Evolutionary conservation across 2,329 filamentous ascomycete genomes (phyloP).

Genomic region (Xylaria sp.): DNA sequence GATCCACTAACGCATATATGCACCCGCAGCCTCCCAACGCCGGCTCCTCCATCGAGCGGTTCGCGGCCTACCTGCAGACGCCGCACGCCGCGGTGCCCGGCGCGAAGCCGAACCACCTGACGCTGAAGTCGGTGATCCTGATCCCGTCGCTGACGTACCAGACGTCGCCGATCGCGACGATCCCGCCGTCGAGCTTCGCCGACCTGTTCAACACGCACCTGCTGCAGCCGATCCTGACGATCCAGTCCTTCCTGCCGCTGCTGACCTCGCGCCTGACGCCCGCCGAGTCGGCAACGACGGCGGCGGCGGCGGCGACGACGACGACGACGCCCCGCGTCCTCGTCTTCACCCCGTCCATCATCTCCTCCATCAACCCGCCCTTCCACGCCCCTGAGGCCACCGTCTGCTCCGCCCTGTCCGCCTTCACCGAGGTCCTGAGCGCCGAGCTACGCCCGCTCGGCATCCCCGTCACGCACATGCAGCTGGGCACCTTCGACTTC

Average conservation of each 20-base stretch:
- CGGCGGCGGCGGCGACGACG: conserved; percentile 45
- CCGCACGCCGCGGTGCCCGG: conserved; percentile 77
- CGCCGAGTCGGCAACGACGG: conserved; percentile 43
- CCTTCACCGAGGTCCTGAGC: conserved; percentile 79
- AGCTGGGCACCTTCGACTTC: conserved; percentile 89
- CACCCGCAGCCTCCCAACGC: conserved; percentile 64
- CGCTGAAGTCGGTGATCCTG: conserved; percentile 78
- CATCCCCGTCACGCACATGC: conserved; percentile 83
- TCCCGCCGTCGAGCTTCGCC: conserved; percentile 81
- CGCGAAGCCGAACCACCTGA: conserved; percentile 74
- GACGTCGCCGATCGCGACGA: conserved; percentile 80
- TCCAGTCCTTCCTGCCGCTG: conserved; percentile 86
- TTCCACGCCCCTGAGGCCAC: conserved; percentile 86
- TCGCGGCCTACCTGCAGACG: conserved; percentile 70
- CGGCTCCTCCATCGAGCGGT: conserved; percentile 70
- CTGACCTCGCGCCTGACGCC: conserved; percentile 62
- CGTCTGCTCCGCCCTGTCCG: conserved; percentile 82
- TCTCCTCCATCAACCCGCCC: conserved; percentile 76
- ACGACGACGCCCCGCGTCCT: conserved; percentile 67
- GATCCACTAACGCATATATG: conserved; percentile 20
- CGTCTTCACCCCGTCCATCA: conserved; percentile 78
- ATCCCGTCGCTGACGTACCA: conserved; percentile 82
- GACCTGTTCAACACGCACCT: conserved; percentile 92
- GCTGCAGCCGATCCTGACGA: conserved; percentile 83
- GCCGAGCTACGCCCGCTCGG: conserved; percentile 76